phyloP scores from a whole-genome alignment of 1,284 basidiomycete genomes.

The Moniliophthora roreri region DNA sequence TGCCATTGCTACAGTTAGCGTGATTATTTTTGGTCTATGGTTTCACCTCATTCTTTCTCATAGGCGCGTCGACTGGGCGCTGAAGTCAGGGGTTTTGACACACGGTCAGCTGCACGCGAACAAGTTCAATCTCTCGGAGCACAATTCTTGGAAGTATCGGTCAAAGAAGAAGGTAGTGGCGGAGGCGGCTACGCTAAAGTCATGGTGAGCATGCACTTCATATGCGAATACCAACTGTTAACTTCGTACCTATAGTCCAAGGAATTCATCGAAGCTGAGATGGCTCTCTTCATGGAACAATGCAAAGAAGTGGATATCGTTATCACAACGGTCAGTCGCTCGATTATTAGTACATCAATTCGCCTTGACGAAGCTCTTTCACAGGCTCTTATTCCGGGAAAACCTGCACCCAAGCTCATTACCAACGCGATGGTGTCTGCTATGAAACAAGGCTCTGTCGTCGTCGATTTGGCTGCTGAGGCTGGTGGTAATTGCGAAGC shows the following conservation, averaged over 20 bases:
- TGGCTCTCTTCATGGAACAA: slow-evolving; percentile 84
- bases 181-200: slow-evolving; percentile 84
- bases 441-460: slow-evolving; percentile 86
- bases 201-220: neutral
- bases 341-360: neutral
- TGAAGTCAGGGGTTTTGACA: slow-evolving; percentile 84
- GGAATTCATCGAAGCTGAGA: slow-evolving; percentile 86
- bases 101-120: slow-evolving; percentile 78
- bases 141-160: slow-evolving; percentile 77
- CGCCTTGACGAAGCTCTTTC: neutral
- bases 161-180: slow-evolving; percentile 79
- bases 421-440: slow-evolving; percentile 80
- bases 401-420: slow-evolving; percentile 81
- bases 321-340: slow-evolving; percentile 67
- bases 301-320: slow-evolving; percentile 86
- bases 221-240: neutral
- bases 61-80: slow-evolving; percentile 80
- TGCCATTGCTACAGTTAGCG: slow-evolving; percentile 72
- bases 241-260: slow-evolving; percentile 64
- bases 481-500: slow-evolving; percentile 83
- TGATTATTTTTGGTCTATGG: neutral
- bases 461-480: slow-evolving; percentile 84
- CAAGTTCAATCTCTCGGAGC: slow-evolving; percentile 86
- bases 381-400: slow-evolving; percentile 79
- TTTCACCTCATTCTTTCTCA: slow-evolving; percentile 1